phyloP scores from a whole-genome alignment of 805 yeast species.

The Metschnikowia kunwiensis region DNA sequence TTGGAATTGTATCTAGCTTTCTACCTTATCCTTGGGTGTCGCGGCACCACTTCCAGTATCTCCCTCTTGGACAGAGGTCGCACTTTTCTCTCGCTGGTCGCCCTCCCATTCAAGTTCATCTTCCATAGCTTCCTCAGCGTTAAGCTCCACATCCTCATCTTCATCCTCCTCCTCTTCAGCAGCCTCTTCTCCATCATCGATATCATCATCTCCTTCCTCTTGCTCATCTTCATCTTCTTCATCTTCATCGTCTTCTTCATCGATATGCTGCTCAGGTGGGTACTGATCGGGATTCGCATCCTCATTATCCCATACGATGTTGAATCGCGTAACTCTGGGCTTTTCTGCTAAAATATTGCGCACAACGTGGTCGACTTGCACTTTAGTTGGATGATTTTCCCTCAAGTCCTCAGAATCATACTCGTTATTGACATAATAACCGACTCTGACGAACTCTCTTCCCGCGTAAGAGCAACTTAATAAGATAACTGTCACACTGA shows the following conservation, averaged over 20 bases:
- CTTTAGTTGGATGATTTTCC: slow-evolving; percentile 90
- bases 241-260: slow-evolving; percentile 45
- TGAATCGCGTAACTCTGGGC: slow-evolving; percentile 95
- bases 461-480: slow-evolving; percentile 91
- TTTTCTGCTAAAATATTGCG: slow-evolving; percentile 94
- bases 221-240: slow-evolving; percentile 30
- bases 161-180: slow-evolving; percentile 15
- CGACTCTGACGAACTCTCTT: slow-evolving; percentile 93
- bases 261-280: slow-evolving; percentile 66
- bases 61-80: neutral
- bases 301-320: slow-evolving; percentile 91
- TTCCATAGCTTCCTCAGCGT: slow-evolving; percentile 12
- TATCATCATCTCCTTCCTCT: slow-evolving; percentile 22
- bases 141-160: slow-evolving; percentile 10
- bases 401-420: slow-evolving; percentile 90
- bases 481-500: slow-evolving; percentile 90
- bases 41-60: slow-evolving; percentile 17
- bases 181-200: slow-evolving; percentile 17
- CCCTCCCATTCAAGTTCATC: slow-evolving; percentile 8
- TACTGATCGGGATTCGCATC: slow-evolving; percentile 62
- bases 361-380: slow-evolving; percentile 89
- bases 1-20: slow-evolving; percentile 2
- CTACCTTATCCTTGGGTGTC: slow-evolving; percentile 18
- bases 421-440: slow-evolving; percentile 96
- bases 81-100: neutral